These are phyloP conservation scores for Trichosporon sp. DNA, from an alignment of 1,284 basidiomycete genomes.

Conservation along the genomic window DNA sequence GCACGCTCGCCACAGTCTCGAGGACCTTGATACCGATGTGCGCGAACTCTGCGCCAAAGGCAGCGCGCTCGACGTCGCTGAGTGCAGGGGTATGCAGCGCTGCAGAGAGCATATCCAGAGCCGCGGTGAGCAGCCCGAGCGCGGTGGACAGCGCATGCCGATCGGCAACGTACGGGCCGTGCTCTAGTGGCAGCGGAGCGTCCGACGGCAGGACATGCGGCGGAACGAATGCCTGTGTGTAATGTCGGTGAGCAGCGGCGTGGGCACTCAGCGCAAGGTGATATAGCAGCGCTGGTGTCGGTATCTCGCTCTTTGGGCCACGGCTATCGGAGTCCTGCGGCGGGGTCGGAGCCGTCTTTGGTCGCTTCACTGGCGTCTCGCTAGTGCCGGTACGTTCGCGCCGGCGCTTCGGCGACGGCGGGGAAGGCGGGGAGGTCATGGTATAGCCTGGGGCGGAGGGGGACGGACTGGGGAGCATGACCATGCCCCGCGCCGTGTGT, in stretches of 20 bases:
- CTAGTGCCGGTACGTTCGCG: background rate
- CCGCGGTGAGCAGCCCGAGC: constrained; percentile 26
- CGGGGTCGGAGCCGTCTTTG: background rate
- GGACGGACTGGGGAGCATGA: background rate
- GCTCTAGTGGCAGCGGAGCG: background rate
- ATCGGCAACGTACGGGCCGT: constrained; percentile 23
- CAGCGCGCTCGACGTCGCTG: constrained; percentile 31
- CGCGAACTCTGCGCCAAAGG: constrained; percentile 33
- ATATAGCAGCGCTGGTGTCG: constrained; percentile 25
- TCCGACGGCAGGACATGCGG: background rate
- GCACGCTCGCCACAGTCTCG: constrained; percentile 2
- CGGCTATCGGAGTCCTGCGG: background rate
- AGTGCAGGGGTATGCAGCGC: constrained; percentile 22
- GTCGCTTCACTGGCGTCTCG: background rate
- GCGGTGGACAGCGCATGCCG: constrained; percentile 23
- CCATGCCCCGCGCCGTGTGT: background rate
- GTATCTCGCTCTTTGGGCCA: background rate
- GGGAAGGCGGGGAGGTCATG: background rate
- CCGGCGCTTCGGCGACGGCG: background rate
- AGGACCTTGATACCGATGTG: constrained; percentile 32
- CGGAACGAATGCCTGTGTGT: constrained; percentile 40
- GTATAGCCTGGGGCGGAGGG: background rate
- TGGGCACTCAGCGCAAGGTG: constrained; percentile 34
- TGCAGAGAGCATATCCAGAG: constrained; percentile 30
- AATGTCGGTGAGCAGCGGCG: constrained; percentile 23